These are phyloP conservation scores for Verticillium tricorpus DNA, from an alignment of 2,329 filamentous ascomycete species.

Conservation along the genomic window DNA sequence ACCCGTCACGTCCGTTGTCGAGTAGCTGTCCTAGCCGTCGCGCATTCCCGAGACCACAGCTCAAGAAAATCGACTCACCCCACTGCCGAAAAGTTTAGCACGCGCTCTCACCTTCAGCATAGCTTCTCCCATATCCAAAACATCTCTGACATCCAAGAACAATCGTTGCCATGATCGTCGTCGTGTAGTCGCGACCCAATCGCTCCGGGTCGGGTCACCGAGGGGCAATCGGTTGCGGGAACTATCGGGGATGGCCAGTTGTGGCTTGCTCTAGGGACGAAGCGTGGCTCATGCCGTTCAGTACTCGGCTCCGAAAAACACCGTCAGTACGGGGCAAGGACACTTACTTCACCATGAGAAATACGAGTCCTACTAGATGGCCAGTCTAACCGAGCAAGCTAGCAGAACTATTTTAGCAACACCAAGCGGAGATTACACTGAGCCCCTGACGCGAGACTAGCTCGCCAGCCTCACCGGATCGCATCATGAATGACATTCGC, in stretches of 20 bases:
- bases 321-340: no score
- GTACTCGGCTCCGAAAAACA: no score
- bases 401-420: background rate
- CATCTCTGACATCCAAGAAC: background rate
- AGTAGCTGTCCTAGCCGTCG: background rate
- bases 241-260: background rate
- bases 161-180: background rate
- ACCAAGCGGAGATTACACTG: background rate
- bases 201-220: background rate
- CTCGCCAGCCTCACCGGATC: background rate
- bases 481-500: background rate
- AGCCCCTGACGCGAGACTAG: background rate
- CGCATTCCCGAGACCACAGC: background rate
- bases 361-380: background rate
- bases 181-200: background rate
- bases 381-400: background rate
- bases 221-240: background rate
- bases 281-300: background rate
- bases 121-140: background rate
- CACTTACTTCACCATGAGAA: background rate
- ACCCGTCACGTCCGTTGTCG: background rate
- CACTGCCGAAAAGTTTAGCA: background rate
- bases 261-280: background rate
- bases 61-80: background rate
- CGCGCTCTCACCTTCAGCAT: no score